Evolutionary conservation across 306 rosid species (phyloP).

Genomic region (Mimosa pudica): DNA sequence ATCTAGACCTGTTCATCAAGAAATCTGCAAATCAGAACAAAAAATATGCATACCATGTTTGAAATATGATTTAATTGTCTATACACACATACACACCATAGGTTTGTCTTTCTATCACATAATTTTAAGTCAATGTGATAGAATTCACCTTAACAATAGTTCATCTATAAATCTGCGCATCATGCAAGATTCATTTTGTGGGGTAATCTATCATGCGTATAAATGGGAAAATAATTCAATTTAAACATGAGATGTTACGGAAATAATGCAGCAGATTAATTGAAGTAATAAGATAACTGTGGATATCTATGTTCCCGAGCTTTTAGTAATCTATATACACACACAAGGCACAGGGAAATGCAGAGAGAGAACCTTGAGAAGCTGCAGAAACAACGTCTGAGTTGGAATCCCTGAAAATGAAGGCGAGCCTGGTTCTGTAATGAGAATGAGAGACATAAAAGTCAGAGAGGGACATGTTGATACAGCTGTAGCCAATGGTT

Average conservation of each 20-base stretch:
- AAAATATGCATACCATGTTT: too few relatives aligned
- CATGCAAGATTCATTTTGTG: not conserved
- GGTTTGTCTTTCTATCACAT: too few relatives aligned
- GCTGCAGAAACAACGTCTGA: slow-evolving; percentile 32
- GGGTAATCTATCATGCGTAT: not conserved
- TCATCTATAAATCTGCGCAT: too few relatives aligned
- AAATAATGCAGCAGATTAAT: not conserved
- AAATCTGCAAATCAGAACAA: not conserved
- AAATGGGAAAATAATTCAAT: not conserved
- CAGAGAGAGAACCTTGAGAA: slow-evolving; percentile 26
- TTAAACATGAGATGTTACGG: not conserved
- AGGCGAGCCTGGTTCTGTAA: slow-evolving; percentile 34
- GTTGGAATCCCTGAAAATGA: slow-evolving; percentile 30
- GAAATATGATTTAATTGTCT: too few relatives aligned
- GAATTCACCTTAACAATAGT: too few relatives aligned
- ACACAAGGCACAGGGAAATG: not conserved
- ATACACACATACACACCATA: too few relatives aligned
- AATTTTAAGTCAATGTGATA: too few relatives aligned
- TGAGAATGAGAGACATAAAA: slow-evolving; percentile 37
- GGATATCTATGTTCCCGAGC: not conserved
- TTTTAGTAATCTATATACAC: not conserved
- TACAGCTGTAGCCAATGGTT: slow-evolving; percentile 42
- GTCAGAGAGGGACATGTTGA: slow-evolving; percentile 38
- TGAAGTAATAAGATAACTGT: not conserved
- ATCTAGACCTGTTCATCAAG: slow-evolving; percentile 42